A percentile compares a stretch with the other conserved stretches of the same genome.
Conservation (phyloP, 257 asterid genomes). For the Ligustrum vulgare region DNA sequence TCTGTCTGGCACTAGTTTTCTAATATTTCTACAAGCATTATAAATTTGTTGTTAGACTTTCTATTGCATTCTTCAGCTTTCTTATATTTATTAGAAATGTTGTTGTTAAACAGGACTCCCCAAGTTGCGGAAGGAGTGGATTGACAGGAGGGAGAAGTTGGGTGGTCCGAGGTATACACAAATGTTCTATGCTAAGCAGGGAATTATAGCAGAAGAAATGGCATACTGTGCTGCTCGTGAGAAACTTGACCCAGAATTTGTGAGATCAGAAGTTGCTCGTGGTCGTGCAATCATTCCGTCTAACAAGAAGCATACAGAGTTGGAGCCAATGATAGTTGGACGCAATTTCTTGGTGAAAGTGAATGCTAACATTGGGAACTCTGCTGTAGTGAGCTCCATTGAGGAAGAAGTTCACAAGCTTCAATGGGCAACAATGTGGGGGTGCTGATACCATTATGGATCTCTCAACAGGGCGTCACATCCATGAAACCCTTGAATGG, state of each 20-base stretch:
- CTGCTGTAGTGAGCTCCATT: conserved; percentile 90
- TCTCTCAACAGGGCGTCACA: conserved; percentile 91
- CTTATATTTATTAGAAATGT: conserved; percentile 18
- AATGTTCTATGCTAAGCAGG: conserved; percentile 93
- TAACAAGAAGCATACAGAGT: conserved; percentile 82
- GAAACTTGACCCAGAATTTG: conserved; percentile 83
- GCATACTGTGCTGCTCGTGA: conserved; percentile 94
- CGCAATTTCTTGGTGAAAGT: conserved; percentile 95
- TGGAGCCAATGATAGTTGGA: conserved; percentile 94
- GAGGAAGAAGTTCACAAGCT: conserved; percentile 98
- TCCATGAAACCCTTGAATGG: conserved; percentile 97
- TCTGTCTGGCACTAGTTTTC: background rate
- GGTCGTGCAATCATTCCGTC: conserved; percentile 98
- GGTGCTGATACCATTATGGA: conserved; percentile 96
- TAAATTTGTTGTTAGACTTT: conserved; percentile 9
- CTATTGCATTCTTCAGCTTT: background rate
- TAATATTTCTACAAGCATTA: background rate
- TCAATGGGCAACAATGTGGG: conserved; percentile 99
- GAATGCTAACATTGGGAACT: conserved; percentile 94
- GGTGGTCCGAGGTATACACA: conserved; percentile 87
- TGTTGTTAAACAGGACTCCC: conserved; percentile 67
- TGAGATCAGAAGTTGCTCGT: conserved; percentile 91
- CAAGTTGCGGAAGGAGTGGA: conserved; percentile 83
- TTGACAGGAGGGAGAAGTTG: conserved; percentile 72
- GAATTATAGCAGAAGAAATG: conserved; percentile 91